Evolutionary conservation across 2,329 filamentous ascomycete genomes (phyloP), one percentile per base, ranked within the genome.

Genomic region (Apiospora marii): DNA sequence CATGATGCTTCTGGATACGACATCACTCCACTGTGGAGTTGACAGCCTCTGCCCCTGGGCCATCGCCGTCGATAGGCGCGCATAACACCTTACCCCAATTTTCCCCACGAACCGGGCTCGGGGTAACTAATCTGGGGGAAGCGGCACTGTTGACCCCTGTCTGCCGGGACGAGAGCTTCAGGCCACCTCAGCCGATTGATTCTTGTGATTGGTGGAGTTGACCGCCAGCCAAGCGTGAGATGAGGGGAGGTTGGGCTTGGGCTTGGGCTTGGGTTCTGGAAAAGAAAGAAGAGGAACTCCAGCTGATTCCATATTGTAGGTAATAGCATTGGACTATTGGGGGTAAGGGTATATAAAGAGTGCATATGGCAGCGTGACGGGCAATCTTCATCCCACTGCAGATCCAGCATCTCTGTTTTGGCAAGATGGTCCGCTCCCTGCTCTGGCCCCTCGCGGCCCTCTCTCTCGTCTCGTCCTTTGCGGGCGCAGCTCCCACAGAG

Each of bases 101-200:
- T 41, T 64, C 34, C 58, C 58, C 34, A 41, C 14, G 22, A 41
- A n/a, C 58, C 58, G 34, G 34, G 58, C 34, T 19, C 34, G 58
- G 58, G 58, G 58, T 64, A 64, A 64, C 58, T 41, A n/a, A 41
- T 41, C 58, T 41, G 58, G 58, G 49, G 58, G 34, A 64, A 64
- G 34, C 34, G 58, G 58, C 34, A 37, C 16, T 64, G 34, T 24
- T 14, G 34, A 64, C 58, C 58, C 58, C 30, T 64, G 58, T n/a
- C 34, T 64, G 22, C 34, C 58, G 3, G 7, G 19, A 64, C 34
- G 58, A 41, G 34, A 30, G 34, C 58, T n/a, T 64, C 34, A 41
- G 19, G 34, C 34, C 58, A 37, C 53, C 22, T 41, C 58, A 22
- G 12, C 41, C 58, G 19, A 14, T 64, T 64, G 30, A 14, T 24